Conservation (phyloP, 306 rosid species). For the Quercus engelmannii region DNA sequence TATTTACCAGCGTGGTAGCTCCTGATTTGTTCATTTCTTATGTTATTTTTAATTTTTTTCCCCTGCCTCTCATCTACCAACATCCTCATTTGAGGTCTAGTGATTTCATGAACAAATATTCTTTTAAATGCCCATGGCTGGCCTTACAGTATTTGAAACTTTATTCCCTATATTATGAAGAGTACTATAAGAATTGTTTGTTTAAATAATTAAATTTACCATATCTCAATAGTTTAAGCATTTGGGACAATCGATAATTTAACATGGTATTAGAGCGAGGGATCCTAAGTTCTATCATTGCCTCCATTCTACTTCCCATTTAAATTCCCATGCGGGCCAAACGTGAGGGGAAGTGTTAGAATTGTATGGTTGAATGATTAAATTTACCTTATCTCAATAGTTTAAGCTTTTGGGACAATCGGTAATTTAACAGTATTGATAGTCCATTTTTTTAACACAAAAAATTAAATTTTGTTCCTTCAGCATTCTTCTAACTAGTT, state of each 20-base stretch:
- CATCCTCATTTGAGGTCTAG: not conserved
- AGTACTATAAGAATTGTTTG: not conserved
- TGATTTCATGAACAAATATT: not conserved
- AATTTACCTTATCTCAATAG: too few species aligned
- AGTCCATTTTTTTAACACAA: not conserved
- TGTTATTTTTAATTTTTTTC: not conserved
- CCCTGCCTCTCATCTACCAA: not conserved
- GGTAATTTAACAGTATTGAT: not conserved
- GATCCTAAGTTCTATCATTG: too few species aligned
- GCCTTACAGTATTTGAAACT: not conserved
- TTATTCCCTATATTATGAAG: not conserved
- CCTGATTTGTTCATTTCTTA: not conserved
- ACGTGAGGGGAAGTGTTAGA: too few species aligned
- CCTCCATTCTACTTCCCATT: too few species aligned
- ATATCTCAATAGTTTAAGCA: too few species aligned
- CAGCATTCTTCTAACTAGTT: not conserved
- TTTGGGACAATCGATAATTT: too few species aligned
- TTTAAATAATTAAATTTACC: too few species aligned
- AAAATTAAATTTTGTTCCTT: not conserved
- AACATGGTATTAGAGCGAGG: too few species aligned
- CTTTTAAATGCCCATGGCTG: not conserved
- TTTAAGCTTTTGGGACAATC: too few species aligned
- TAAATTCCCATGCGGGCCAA: too few species aligned
- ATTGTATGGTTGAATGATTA: too few species aligned
- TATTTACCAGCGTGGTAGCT: not conserved